A percentile compares a stretch with the other conserved stretches of the same genome.
These are phyloP conservation scores for Xenoacremonium recifei DNA, from an alignment of 2,329 filamentous ascomycete genomes.

Conservation along the genomic window DNA sequence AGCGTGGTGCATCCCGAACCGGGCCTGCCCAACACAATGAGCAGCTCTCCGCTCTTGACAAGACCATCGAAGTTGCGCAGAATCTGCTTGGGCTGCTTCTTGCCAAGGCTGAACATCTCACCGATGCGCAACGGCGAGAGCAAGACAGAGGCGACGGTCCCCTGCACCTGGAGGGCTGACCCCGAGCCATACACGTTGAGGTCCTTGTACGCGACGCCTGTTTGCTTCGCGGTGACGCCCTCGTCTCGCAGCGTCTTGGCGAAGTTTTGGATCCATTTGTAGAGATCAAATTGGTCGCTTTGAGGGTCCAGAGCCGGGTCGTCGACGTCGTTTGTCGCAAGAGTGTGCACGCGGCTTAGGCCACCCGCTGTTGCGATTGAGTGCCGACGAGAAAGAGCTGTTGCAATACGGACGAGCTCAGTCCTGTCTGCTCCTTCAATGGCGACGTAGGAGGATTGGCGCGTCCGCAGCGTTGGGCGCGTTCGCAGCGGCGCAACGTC, in stretches of 20 bases:
- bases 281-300: constrained; percentile 38
- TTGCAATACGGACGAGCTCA: constrained; percentile 40
- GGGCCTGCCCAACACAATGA: constrained; percentile 67
- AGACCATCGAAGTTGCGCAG: constrained; percentile 64
- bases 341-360: constrained; percentile 9
- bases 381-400: constrained; percentile 35
- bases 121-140: constrained; percentile 55
- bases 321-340: constrained; percentile 22
- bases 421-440: constrained; percentile 33
- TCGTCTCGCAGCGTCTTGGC: constrained; percentile 49
- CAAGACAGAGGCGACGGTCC: constrained; percentile 61
- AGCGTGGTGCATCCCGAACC: constrained; percentile 64
- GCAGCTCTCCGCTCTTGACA: constrained; percentile 62
- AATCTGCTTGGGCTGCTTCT: constrained; percentile 55
- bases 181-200: constrained; percentile 67
- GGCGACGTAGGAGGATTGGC: constrained; percentile 8
- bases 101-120: constrained; percentile 50
- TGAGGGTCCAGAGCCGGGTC: constrained; percentile 37
- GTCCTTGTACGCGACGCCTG: constrained; percentile 63
- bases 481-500: neutral
- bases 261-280: constrained; percentile 41
- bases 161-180: constrained; percentile 65
- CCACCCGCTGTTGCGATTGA: constrained; percentile 20
- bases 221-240: constrained; percentile 49
- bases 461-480: neutral